Evolutionary conservation across 345 rosid species (phyloP), one percentile per base, ranked within the genome.

Genomic region (Psidium friedrichsthalianum): DNA sequence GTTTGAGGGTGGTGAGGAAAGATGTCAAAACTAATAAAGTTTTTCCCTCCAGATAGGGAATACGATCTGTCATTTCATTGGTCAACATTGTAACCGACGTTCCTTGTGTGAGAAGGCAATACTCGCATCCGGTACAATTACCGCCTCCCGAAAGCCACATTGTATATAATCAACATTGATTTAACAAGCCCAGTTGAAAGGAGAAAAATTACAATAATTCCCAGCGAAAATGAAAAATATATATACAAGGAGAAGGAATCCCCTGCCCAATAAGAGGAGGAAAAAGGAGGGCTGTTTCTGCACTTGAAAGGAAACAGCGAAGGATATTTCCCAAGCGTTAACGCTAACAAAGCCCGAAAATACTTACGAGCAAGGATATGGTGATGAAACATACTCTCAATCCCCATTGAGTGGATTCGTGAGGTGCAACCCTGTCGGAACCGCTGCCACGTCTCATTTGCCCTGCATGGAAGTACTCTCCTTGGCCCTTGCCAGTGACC

Each of bases 381-480:
- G 55, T 47, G 36, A 44, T 47, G 27, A 92, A 85, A 52, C 90
- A 86, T 55, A 88, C 54, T 24, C 89, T 61, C 10, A 86, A 57
- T 44, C 87, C 83, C 86, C 85, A 83, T 59, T 69, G 82, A 21
- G 53, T 61, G 74, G 84, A 85, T 82, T 47, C 85, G 59, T 42
- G 49, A 12, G 87, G 89, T 24, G 74, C 42, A 44, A 59, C 81
- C 82, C 42, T 82, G 3, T 86, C 86, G 10, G 94, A 93, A 21
- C 88, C 84, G 83, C 88, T 87, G 53, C 88, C 86, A 57, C 44
- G 47, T 32, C 90, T 90, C 83, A 88, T 83, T 89, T 92, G 91
- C 84, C 97, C 96, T 1, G 96, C 92, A 27, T 94, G 92, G 51
- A 95, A 94, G 51, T 86, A 94, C 85, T 93, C 98, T 69, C 78